These are phyloP conservation scores for Blastocystis sp. DNA, from an alignment of 352 stramenopile genomes.

Conservation along the genomic window DNA sequence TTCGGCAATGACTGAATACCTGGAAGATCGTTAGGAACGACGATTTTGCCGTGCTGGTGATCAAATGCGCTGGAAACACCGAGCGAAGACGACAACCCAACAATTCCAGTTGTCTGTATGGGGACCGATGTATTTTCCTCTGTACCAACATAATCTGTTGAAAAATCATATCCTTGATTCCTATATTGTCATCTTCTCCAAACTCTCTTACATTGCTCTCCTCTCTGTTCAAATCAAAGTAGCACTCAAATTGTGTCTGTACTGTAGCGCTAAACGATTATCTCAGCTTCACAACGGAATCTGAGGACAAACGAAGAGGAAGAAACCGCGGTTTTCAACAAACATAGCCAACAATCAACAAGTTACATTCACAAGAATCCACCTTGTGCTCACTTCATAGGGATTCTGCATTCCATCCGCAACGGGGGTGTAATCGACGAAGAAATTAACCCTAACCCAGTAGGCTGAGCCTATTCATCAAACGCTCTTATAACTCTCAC, in stretches of 20 bases:
- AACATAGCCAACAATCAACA: not conserved
- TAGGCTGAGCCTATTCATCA: not conserved
- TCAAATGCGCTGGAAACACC: not conserved
- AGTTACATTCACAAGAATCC: not conserved
- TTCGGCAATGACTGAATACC: not conserved
- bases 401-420: not conserved
- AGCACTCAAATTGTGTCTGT: not conserved
- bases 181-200: not conserved
- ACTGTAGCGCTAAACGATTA: not conserved
- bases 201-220: not conserved
- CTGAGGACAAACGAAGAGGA: not conserved
- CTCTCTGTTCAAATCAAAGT: not conserved
- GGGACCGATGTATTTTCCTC: constrained; percentile 4
- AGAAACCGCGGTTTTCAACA: constrained; percentile 10
- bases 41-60: constrained; percentile 9
- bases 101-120: constrained; percentile 3
- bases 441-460: not conserved
- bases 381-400: not conserved
- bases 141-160: constrained; percentile 17
- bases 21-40: constrained; percentile 25
- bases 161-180: constrained; percentile 56
- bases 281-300: not conserved
- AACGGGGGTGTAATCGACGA: not conserved
- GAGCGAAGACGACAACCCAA: not conserved
- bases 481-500: not conserved